Percentiles rank a stretch among this genome's conserved stretches.
Evolutionary conservation across 1,139 yeast genomes (phyloP).

Genomic region (Scheffersomyces segobiensis): DNA sequence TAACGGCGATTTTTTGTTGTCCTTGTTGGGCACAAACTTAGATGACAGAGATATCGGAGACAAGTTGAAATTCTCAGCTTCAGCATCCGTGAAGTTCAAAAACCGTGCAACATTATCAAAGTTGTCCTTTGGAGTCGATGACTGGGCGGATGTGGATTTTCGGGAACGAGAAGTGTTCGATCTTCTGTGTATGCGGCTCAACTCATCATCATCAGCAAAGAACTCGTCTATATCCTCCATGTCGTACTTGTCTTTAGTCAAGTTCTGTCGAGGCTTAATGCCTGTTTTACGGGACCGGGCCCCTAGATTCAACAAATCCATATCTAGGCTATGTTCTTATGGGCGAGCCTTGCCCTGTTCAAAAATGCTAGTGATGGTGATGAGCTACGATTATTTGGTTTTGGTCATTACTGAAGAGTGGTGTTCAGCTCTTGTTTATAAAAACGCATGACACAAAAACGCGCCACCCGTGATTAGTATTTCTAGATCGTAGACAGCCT

Average conservation of each 20-base stretch:
- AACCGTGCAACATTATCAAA: constrained; percentile 32
- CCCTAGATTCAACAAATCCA: constrained; percentile 58
- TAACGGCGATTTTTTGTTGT: constrained; percentile 33
- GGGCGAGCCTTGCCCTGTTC: not conserved
- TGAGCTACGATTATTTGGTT: not conserved
- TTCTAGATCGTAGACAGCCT: constrained; percentile 1
- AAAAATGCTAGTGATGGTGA: not conserved
- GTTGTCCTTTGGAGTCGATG: constrained; percentile 14
- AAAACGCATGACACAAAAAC: constrained; percentile 3
- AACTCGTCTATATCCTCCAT: constrained; percentile 82
- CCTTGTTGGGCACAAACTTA: constrained; percentile 14
- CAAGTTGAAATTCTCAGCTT: constrained; percentile 34
- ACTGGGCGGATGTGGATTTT: not conserved
- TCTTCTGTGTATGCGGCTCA: not conserved
- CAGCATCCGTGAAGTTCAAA: constrained; percentile 41
- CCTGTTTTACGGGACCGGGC: constrained; percentile 63
- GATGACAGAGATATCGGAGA: constrained; percentile 29
- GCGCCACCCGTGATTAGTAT: constrained; percentile 1
- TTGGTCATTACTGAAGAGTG: not conserved
- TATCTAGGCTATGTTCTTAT: constrained; percentile 7
- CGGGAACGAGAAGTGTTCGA: not conserved
- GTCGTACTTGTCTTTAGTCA: constrained; percentile 64
- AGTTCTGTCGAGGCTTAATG: constrained; percentile 47
- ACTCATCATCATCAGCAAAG: constrained; percentile 51
- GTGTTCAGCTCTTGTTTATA: not conserved